Conservation (phyloP, 1,139 yeast genomes). For the Lodderomyces jiufengensis region DNA sequence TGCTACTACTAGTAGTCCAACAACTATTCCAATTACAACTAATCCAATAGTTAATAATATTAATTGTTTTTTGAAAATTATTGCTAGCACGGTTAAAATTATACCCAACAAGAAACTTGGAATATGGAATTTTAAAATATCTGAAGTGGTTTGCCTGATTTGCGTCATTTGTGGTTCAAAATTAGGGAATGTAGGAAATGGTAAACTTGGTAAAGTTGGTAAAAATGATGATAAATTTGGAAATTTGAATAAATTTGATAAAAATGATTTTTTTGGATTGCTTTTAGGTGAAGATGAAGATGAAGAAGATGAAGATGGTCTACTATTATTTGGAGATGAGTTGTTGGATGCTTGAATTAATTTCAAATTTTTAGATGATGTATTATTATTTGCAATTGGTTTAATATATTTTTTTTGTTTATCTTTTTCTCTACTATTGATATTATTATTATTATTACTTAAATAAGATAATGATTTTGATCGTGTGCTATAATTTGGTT, state of each 20-base stretch:
- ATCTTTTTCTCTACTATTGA: no score
- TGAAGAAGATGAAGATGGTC: conserved; percentile 1
- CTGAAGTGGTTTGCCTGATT: conserved; percentile 1
- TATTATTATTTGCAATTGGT: neutral
- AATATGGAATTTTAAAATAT: conserved; percentile 19
- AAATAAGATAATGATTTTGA: neutral
- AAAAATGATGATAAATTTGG: no score
- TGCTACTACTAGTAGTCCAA: conserved; percentile 11
- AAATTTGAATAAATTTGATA: no score
- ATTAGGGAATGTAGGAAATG: no score
- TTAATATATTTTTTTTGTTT: no score
- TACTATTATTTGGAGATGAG: conserved; percentile 6
- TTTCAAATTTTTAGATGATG: conserved; percentile 6
- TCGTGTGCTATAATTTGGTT: neutral
- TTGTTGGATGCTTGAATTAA: conserved; percentile 8
- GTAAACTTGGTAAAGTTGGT: no score
- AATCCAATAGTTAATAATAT: conserved; percentile 5
- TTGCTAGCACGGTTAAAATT: conserved; percentile 7
- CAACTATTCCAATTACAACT: conserved; percentile 14
- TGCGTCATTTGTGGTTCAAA: conserved; percentile 4
- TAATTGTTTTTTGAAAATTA: conserved; percentile 7
- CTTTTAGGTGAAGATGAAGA: conserved; percentile 2
- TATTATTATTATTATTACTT: no score
- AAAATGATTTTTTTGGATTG: neutral
- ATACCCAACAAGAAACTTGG: conserved; percentile 36